Evolutionary conservation across 2,329 filamentous ascomycete species (phyloP), one percentile per base, ranked within the genome.

Genomic region (Trichoderma sp.): DNA sequence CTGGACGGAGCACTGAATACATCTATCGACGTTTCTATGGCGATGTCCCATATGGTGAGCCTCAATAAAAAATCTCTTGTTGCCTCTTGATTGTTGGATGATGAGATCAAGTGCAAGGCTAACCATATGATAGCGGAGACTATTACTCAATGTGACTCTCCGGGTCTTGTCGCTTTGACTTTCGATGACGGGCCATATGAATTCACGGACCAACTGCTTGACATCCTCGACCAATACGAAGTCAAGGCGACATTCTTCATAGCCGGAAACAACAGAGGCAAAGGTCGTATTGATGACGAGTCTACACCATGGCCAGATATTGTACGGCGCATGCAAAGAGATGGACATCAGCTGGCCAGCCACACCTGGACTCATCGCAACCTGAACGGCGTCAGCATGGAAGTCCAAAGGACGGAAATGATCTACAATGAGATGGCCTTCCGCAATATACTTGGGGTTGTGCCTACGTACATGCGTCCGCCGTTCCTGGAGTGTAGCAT

Each of bases 351-450:
- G 64, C 77, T 84, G 42, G 81, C 77, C 17, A 81, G 80, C 54
- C 83, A 82, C 71, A 83, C 81, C 5, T 84, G 80, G 81, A 78
- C 80, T 73, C 83, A 85, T 72, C 77, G 76, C 27, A 76, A 84
- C 68, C 75, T 85, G 19, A 77, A 78, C 68, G 54, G 72, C 19
- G 71, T 80, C 53, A 76, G 74, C 61, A 75, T 74, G n/a, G 73
- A 74, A 2, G 72, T 78, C 17, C 76, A 78, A 58, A 72, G 69
- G 67, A 71, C 76, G 7, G 78, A 85, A 71, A 80, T 84, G 71
- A 74, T 78, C 22, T 78, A 79, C 70, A 80, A 82, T 56, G 82
- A 85, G 69, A 80, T 80, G 72, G 79, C 81, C 1, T 74, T 84
- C 32, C 76, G 77, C 74, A 72, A 81, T 70, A 75, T 82, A 58